Percentiles rank a stretch among this genome's conserved stretches.
Evolutionary conservation across 2,329 filamentous ascomycete species (phyloP).

Genomic region (Blastomyces emzantsi): DNA sequence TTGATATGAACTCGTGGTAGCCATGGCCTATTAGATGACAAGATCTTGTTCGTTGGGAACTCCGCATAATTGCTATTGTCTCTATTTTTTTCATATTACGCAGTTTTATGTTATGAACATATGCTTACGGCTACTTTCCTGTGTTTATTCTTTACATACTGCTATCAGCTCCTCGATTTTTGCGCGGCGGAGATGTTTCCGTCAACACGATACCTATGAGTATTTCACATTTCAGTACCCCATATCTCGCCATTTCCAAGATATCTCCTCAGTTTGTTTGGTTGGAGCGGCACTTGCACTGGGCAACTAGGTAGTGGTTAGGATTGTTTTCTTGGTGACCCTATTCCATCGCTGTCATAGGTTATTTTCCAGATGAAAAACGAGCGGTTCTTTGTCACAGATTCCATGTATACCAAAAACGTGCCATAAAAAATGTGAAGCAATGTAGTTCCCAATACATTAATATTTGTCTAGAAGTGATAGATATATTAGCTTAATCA

Average conservation of each 20-base stretch:
- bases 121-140: not conserved
- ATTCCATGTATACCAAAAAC: not conserved
- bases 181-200: not conserved
- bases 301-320: not conserved
- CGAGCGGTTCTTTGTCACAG: not conserved
- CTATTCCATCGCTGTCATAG: not conserved
- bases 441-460: not conserved
- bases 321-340: not conserved
- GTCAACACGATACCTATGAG: not conserved
- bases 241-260: not conserved
- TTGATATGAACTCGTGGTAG: conserved; percentile 1
- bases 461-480: not conserved
- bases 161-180: not conserved
- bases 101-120: not conserved
- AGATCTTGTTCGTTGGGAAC: not conserved
- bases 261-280: not conserved
- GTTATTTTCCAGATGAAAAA: not conserved
- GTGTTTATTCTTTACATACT: not conserved
- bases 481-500: not conserved
- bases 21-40: not conserved
- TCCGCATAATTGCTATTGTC: not conserved
- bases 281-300: not conserved
- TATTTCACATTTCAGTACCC: not conserved
- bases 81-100: not conserved
- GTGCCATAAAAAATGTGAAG: not conserved